Percentiles rank a stretch among this genome's conserved stretches.
phyloP scores from a whole-genome alignment of 257 asterid genomes.

The Forsythia viridissima region DNA sequence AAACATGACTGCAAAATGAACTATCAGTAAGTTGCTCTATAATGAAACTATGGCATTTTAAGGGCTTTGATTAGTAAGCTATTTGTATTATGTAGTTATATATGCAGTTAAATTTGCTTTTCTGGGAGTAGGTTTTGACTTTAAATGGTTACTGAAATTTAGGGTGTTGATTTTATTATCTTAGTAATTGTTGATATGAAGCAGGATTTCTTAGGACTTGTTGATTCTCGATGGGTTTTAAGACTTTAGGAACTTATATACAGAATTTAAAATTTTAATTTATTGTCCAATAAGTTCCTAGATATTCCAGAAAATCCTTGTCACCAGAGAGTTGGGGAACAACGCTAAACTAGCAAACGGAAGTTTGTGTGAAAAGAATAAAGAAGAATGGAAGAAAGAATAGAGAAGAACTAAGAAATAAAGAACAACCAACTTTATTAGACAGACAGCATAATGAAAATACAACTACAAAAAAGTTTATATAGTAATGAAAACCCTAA shows the following conservation, averaged over 20 bases:
- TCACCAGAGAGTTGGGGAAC: neutral
- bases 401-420: too few species aligned
- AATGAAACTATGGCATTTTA: too few species aligned
- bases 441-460: too few species aligned
- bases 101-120: too few species aligned
- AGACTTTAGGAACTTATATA: neutral
- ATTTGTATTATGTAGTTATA: too few species aligned
- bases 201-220: neutral
- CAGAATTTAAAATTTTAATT: neutral
- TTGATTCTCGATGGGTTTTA: neutral
- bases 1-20: too few species aligned
- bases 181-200: neutral
- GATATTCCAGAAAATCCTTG: neutral
- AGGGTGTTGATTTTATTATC: neutral
- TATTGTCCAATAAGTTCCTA: neutral
- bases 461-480: too few species aligned
- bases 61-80: too few species aligned
- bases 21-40: too few species aligned
- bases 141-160: neutral
- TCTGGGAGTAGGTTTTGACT: neutral
- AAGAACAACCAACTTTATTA: too few species aligned
- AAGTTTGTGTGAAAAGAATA: neutral
- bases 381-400: neutral
- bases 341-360: neutral
- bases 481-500: too few species aligned